phyloP scores from a whole-genome alignment of 2,329 filamentous ascomycete species.

The Fusarium robinianum region DNA sequence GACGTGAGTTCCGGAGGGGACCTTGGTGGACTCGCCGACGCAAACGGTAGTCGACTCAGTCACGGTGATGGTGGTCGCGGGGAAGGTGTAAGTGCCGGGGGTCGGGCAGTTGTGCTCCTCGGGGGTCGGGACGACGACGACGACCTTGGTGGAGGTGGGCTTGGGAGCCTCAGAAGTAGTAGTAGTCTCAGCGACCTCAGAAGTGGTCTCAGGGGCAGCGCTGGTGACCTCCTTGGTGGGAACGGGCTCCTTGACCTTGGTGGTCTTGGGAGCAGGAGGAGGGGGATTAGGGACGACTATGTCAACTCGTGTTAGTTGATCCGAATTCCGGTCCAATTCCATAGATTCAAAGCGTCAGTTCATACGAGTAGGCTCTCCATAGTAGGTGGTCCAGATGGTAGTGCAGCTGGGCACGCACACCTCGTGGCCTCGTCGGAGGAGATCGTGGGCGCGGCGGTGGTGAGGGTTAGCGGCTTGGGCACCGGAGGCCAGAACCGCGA shows the following conservation, averaged over 20 bases:
- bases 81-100: slow-evolving; percentile 76
- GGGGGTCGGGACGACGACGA: slow-evolving; percentile 56
- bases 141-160: slow-evolving; percentile 41
- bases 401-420: slow-evolving; percentile 68
- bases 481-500: slow-evolving; percentile 61
- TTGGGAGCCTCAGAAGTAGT: slow-evolving; percentile 13
- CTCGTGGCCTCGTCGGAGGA: slow-evolving; percentile 57
- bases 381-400: slow-evolving; percentile 73
- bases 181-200: slow-evolving; percentile 12
- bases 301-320: slow-evolving; percentile 26
- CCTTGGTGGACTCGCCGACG: slow-evolving; percentile 63
- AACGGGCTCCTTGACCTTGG: slow-evolving; percentile 29
- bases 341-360: slow-evolving; percentile 18
- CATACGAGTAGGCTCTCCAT: slow-evolving; percentile 68
- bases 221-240: slow-evolving; percentile 40
- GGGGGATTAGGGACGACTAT: slow-evolving; percentile 49
- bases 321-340: neutral
- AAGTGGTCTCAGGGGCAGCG: slow-evolving; percentile 15
- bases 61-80: slow-evolving; percentile 71
- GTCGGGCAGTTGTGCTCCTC: slow-evolving; percentile 61
- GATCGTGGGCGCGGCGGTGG: slow-evolving; percentile 67
- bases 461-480: slow-evolving; percentile 58
- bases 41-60: slow-evolving; percentile 70
- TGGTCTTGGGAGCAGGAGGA: slow-evolving; percentile 34
- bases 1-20: slow-evolving; percentile 68